These are phyloP conservation scores for Sugiyamaella marilandica DNA, from an alignment of 805 yeast species.

Conservation along the genomic window DNA sequence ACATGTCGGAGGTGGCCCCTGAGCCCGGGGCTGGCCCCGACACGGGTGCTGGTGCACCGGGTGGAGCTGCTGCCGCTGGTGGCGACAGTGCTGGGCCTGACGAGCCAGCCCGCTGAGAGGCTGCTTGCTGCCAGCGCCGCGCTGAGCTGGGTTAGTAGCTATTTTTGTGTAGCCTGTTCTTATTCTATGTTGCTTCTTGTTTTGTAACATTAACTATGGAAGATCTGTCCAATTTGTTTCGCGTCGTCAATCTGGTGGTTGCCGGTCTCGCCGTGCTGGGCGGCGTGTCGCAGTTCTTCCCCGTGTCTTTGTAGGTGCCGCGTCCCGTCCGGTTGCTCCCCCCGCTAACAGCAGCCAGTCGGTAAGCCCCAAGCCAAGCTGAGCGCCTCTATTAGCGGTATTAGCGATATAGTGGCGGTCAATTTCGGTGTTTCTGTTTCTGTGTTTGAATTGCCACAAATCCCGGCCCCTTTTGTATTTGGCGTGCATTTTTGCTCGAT, in stretches of 20 bases:
- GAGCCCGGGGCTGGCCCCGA: conserved; percentile 21
- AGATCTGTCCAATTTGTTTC: conserved; percentile 30
- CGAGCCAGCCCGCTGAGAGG: neutral
- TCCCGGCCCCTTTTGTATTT: too few relatives aligned
- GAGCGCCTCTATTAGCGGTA: too few relatives aligned
- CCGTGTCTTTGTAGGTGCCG: conserved; percentile 25
- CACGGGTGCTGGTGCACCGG: conserved; percentile 14
- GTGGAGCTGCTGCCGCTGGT: conserved; percentile 17
- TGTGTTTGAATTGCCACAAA: too few relatives aligned
- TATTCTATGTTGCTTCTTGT: neutral
- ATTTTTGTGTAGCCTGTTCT: neutral
- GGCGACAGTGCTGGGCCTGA: conserved; percentile 12
- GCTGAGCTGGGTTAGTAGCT: neutral
- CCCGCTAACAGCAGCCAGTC: conserved; percentile 21
- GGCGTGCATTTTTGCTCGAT: too few relatives aligned
- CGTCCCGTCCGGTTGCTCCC: neutral
- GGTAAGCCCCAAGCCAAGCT: conserved; percentile 10
- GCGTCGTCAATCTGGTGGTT: conserved; percentile 30
- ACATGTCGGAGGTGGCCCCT: conserved; percentile 27
- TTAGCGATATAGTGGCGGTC: too few relatives aligned
- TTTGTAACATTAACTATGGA: neutral
- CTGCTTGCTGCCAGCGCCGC: too few relatives aligned
- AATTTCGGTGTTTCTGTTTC: too few relatives aligned
- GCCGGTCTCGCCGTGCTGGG: conserved; percentile 29
- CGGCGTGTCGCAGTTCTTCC: conserved; percentile 31